Percentiles rank a stretch among this genome's conserved stretches.
phyloP scores from a whole-genome alignment of 2,329 filamentous ascomycete species.

The Tolypocladium guangdongense region DNA sequence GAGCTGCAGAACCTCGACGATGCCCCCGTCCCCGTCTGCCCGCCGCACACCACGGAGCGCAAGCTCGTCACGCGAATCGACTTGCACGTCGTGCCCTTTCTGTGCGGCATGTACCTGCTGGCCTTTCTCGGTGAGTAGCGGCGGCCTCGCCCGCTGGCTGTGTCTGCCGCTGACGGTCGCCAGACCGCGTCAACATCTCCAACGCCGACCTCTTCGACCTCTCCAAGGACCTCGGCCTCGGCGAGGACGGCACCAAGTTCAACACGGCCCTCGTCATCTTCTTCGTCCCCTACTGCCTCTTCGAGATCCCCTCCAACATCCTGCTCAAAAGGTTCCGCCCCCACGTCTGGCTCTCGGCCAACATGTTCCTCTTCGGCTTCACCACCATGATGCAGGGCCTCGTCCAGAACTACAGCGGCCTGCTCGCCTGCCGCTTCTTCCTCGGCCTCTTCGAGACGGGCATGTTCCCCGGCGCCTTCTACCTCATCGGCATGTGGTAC shows the following conservation, averaged over 20 bases:
- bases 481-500: constrained; percentile 84
- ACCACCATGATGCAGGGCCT: constrained; percentile 67
- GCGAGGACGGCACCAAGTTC: constrained; percentile 41
- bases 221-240: constrained; percentile 48
- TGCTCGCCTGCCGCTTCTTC: constrained; percentile 76
- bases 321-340: constrained; percentile 53
- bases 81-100: constrained; percentile 57
- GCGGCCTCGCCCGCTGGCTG: not conserved
- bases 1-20: not conserved
- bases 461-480: constrained; percentile 54
- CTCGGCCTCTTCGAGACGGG: constrained; percentile 66
- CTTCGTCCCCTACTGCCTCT: constrained; percentile 66
- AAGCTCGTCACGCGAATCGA: constrained; percentile 62
- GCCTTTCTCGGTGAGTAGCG: constrained; percentile 46
- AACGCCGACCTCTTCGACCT: constrained; percentile 63
- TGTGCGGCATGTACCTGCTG: constrained; percentile 61
- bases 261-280: constrained; percentile 72
- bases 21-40: constrained; percentile 21
- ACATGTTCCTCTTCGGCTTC: constrained; percentile 78
- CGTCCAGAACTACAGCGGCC: constrained; percentile 63
- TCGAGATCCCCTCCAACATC: constrained; percentile 59
- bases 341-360: constrained; percentile 62
- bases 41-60: constrained; percentile 48
- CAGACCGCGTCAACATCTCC: constrained; percentile 65
- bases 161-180: not conserved